phyloP scores from a whole-genome alignment of 2,329 filamentous ascomycete genomes.

The Keithomyces neogunnii region DNA sequence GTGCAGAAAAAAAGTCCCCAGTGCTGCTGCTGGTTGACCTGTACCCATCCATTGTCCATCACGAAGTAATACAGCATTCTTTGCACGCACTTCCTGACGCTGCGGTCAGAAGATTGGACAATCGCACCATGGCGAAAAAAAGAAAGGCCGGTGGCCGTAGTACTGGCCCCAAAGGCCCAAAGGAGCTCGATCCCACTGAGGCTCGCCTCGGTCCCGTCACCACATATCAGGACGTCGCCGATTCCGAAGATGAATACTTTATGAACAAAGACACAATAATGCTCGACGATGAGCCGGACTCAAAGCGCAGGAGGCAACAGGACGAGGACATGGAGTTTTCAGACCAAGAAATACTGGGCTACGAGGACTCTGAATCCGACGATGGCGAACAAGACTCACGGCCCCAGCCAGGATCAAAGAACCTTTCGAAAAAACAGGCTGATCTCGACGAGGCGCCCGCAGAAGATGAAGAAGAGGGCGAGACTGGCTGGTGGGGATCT shows the following conservation, averaged over 20 bases:
- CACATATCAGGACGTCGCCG: constrained; percentile 76
- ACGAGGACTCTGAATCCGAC: constrained; percentile 35
- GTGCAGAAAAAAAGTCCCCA: constrained; percentile 1
- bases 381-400: constrained; percentile 22
- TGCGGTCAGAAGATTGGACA: background rate
- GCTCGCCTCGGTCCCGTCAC: constrained; percentile 53
- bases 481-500: constrained; percentile 73
- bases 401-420: constrained; percentile 6
- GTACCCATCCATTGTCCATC: too few species aligned
- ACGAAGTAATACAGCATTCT: too few species aligned
- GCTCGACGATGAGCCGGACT: constrained; percentile 70
- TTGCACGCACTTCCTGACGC: background rate
- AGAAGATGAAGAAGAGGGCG: constrained; percentile 46
- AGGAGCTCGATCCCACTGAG: constrained; percentile 46
- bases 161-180: constrained; percentile 39
- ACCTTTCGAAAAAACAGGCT: constrained; percentile 21
- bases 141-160: constrained; percentile 57
- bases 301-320: constrained; percentile 67
- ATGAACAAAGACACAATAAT: constrained; percentile 78
- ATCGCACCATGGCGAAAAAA: constrained; percentile 48
- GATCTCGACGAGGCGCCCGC: constrained; percentile 51
- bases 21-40: too few species aligned
- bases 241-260: constrained; percentile 92
- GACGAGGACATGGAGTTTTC: constrained; percentile 60
- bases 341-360: constrained; percentile 52